Percentiles rank a stretch among this genome's conserved stretches.
phyloP scores from a whole-genome alignment of 2,329 filamentous ascomycete species.

The Dothidotthia symphoricarpi region DNA sequence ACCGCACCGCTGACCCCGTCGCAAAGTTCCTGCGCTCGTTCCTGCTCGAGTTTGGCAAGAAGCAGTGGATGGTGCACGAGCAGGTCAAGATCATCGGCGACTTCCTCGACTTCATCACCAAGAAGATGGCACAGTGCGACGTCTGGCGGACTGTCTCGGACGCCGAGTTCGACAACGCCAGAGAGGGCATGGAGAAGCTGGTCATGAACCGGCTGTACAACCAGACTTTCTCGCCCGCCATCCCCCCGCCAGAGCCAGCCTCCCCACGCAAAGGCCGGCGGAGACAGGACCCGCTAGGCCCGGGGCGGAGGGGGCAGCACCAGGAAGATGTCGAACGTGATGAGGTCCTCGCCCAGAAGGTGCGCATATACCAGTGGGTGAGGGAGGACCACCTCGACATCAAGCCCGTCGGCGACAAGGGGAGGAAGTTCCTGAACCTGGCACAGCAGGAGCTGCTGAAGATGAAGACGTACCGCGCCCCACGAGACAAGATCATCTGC shows the following conservation, averaged over 20 bases:
- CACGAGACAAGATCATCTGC: slow-evolving; percentile 96
- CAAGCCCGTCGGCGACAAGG: slow-evolving; percentile 76
- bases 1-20: slow-evolving; percentile 96
- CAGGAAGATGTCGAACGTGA: slow-evolving; percentile 97
- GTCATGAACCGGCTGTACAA: slow-evolving; percentile 97
- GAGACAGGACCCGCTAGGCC: slow-evolving; percentile 61
- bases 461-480: slow-evolving; percentile 95
- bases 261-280: slow-evolving; percentile 65
- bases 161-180: slow-evolving; percentile 95
- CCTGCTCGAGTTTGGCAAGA: slow-evolving; percentile 89
- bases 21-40: slow-evolving; percentile 95
- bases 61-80: slow-evolving; percentile 99
- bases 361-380: slow-evolving; percentile 95
- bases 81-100: slow-evolving; percentile 99
- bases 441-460: slow-evolving; percentile 95
- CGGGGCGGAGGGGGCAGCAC: slow-evolving; percentile 89
- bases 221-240: slow-evolving; percentile 94
- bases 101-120: slow-evolving; percentile 92
- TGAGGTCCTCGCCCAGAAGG: slow-evolving; percentile 93
- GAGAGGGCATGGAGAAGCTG: slow-evolving; percentile 98
- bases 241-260: slow-evolving; percentile 75
- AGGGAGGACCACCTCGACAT: slow-evolving; percentile 93
- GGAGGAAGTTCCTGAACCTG: slow-evolving; percentile 80
- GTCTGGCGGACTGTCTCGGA: slow-evolving; percentile 96
- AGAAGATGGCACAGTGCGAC: slow-evolving; percentile 97